Conservation (phyloP, 2,329 filamentous ascomycete genomes). For the Teratosphaeria viscida region DNA sequence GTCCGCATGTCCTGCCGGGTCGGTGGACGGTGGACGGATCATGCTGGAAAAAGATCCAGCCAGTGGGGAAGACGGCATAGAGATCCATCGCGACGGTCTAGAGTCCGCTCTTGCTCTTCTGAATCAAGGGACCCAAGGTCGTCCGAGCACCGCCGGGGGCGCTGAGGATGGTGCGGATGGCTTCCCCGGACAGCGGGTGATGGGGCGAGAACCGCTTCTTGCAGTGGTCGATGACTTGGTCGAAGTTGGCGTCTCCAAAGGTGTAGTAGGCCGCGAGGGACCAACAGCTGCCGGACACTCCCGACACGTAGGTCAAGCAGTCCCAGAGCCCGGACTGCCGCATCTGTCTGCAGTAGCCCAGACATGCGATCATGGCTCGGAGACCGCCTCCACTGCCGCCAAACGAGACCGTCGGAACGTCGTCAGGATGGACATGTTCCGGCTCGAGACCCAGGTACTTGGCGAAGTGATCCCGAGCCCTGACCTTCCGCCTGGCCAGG, state of each 20-base stretch:
- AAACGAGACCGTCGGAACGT: conserved; percentile 23
- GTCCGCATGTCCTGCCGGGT: conserved; percentile 12
- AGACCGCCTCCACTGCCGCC: conserved; percentile 25
- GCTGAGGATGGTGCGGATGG: conserved; percentile 19
- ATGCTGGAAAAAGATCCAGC: conserved; percentile 23
- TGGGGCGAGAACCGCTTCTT: conserved; percentile 23
- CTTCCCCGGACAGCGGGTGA: conserved; percentile 24
- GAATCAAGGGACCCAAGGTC: conserved; percentile 21
- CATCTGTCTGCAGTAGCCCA: conserved; percentile 23
- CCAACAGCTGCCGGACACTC: conserved; percentile 25
- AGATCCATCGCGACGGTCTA: conserved; percentile 24
- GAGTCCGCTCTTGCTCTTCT: conserved; percentile 22
- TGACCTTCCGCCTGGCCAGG: conserved; percentile 12
- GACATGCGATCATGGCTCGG: conserved; percentile 20
- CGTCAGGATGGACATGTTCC: conserved; percentile 19
- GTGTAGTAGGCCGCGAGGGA: conserved; percentile 24
- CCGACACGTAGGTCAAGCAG: conserved; percentile 22
- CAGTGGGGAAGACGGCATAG: conserved; percentile 23
- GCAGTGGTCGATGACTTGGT: conserved; percentile 23
- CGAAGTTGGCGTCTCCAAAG: conserved; percentile 18
- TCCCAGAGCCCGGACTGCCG: conserved; percentile 23
- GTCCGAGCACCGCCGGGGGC: conserved; percentile 18
- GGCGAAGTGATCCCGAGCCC: conserved; percentile 20
- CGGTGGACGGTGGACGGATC: conserved; percentile 11
- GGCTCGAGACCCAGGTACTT: conserved; percentile 21